Percentiles rank a stretch among this genome's conserved stretches.
Evolutionary conservation across 2,329 filamentous ascomycete genomes (phyloP).

Genomic region (Cytospora schulzeri): DNA sequence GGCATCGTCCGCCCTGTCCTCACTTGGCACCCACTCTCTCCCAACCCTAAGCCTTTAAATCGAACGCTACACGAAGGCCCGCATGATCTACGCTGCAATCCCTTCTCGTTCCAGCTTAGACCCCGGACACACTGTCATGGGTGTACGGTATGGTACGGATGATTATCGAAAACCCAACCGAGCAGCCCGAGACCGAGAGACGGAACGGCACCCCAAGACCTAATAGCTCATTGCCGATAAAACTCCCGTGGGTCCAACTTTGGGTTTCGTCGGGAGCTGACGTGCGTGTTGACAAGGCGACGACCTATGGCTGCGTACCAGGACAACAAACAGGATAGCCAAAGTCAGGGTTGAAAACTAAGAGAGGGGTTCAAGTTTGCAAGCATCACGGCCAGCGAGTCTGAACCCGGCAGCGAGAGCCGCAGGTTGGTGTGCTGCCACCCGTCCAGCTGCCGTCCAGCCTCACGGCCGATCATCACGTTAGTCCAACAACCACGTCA

Average conservation of each 20-base stretch:
- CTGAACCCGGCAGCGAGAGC: background rate
- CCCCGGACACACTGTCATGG: slow-evolving; percentile 12
- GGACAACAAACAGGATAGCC: background rate
- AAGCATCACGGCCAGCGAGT: background rate
- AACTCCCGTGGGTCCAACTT: background rate
- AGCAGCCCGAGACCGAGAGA: background rate
- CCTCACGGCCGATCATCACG: background rate
- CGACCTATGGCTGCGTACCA: background rate
- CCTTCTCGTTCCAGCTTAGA: slow-evolving; percentile 22
- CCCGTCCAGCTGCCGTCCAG: background rate
- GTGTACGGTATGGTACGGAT: background rate
- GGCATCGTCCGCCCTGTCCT: slow-evolving; percentile 11
- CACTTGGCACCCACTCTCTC: slow-evolving; percentile 21
- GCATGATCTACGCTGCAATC: slow-evolving; percentile 26
- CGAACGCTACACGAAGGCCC: slow-evolving; percentile 23
- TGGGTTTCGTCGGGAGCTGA: background rate
- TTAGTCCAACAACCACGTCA: slow-evolving; percentile 1
- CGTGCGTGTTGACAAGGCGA: background rate
- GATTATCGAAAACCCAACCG: background rate
- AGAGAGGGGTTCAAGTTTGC: background rate
- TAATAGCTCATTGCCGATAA: background rate
- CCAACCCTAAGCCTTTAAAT: slow-evolving; percentile 9
- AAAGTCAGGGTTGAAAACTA: background rate
- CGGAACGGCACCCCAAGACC: background rate
- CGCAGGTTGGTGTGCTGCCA: background rate